A percentile compares a stretch with the other conserved stretches of the same genome.
These are phyloP conservation scores for Boletus rubroflammeus DNA, from an alignment of 768 basidiomycete genomes.

Conservation along the genomic window DNA sequence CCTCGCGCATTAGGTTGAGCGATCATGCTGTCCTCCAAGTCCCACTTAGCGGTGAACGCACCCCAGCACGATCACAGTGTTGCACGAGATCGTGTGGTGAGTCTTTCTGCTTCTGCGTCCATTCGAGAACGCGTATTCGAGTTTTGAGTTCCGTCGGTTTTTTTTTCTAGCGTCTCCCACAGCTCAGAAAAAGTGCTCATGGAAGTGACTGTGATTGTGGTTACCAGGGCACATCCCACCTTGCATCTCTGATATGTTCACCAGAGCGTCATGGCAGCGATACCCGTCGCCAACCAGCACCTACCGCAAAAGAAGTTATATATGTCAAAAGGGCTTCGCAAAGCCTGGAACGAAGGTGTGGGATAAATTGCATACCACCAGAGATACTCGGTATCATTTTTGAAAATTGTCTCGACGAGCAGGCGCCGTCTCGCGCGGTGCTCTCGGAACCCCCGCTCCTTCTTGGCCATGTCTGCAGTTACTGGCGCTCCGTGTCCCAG, in stretches of 20 bases:
- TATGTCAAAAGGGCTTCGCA: not conserved
- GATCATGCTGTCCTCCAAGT: conserved; percentile 1
- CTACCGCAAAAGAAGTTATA: not conserved
- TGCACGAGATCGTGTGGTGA: conserved; percentile 10
- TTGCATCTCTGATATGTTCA: not conserved
- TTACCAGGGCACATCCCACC: not conserved
- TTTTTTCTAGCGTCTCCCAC: not conserved
- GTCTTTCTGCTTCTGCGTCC: not conserved
- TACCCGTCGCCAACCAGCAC: not conserved
- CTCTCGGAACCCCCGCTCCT: conserved; percentile 21
- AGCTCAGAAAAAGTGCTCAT: not conserved
- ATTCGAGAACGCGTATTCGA: not conserved
- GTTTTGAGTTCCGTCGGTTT: not conserved
- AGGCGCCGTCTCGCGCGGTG: not conserved
- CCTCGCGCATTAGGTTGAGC: not conserved
- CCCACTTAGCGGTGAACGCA: not conserved
- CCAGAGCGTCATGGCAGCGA: not conserved
- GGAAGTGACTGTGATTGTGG: not conserved
- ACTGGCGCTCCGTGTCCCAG: conserved; percentile 23
- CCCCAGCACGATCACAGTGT: not conserved
- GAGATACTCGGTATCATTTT: conserved; percentile 40
- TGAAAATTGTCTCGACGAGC: conserved; percentile 16
- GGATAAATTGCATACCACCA: conserved; percentile 19
- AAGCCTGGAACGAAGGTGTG: not conserved
- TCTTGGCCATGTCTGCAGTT: conserved; percentile 23